A percentile compares a stretch with the other conserved stretches of the same genome.
Conservation (phyloP, 345 rosid genomes). For the Eucalyptus erythrocorys region DNA sequence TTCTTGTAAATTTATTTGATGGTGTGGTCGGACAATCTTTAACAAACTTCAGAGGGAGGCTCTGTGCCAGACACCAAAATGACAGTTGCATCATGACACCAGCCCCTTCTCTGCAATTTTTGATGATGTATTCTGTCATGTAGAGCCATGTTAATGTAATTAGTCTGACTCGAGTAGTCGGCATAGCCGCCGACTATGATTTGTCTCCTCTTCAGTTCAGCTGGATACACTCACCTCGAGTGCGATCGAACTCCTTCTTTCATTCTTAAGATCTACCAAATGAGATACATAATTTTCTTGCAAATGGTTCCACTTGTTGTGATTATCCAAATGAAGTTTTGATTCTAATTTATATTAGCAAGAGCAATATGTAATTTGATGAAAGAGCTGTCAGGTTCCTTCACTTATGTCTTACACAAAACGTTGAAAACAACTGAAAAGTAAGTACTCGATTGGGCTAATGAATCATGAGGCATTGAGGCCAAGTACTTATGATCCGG, state of each 20-base stretch:
- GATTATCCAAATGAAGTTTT: background rate
- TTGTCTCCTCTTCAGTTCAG: background rate
- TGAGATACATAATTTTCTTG: background rate
- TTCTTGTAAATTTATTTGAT: background rate
- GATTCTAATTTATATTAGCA: background rate
- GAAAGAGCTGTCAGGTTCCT: background rate
- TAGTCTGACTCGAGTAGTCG: background rate
- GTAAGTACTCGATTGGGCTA: background rate
- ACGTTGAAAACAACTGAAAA: background rate
- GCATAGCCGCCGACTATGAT: background rate
- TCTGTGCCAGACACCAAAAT: background rate
- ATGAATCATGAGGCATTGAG: background rate
- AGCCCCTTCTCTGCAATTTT: background rate
- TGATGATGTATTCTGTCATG: background rate
- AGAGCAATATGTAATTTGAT: background rate
- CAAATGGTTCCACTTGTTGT: background rate
- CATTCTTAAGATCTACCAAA: background rate
- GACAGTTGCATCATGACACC: background rate
- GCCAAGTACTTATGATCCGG: background rate
- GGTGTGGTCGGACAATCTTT: background rate
- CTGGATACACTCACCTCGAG: background rate
- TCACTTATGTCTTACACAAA: background rate
- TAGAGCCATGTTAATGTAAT: background rate
- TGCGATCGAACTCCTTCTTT: background rate
- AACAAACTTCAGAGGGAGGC: background rate